These are phyloP conservation scores for Colletotrichum chlorophyti DNA, from an alignment of 2,329 filamentous ascomycete genomes.

Conservation along the genomic window DNA sequence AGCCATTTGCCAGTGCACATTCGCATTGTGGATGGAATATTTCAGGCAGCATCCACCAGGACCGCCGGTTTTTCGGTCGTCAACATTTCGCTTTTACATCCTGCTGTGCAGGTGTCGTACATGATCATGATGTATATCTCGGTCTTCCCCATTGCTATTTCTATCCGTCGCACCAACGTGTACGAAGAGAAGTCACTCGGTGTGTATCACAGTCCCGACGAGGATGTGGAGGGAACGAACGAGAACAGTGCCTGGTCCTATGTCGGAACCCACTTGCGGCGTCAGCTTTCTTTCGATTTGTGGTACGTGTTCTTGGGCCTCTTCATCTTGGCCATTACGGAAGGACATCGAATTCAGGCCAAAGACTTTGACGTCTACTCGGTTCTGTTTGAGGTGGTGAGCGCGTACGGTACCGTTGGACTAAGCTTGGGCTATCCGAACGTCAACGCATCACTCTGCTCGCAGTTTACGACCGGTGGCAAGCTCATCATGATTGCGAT, in stretches of 20 bases:
- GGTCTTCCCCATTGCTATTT: conserved; percentile 95
- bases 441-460: conserved; percentile 81
- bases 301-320: conserved; percentile 96
- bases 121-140: conserved; percentile 99
- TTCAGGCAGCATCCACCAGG: conserved; percentile 87
- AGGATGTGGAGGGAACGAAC: conserved; percentile 54
- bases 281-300: conserved; percentile 94
- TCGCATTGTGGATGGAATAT: conserved; percentile 84
- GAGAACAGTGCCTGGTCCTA: conserved; percentile 75
- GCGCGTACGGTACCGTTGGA: conserved; percentile 93
- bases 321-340: conserved; percentile 90
- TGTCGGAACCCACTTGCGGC: conserved; percentile 87
- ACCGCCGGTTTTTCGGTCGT: conserved; percentile 91
- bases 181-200: conserved; percentile 92
- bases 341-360: conserved; percentile 73
- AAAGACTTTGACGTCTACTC: conserved; percentile 72
- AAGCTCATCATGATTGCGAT: conserved; percentile 74
- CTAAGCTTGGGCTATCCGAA: conserved; percentile 82
- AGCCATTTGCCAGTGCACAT: conserved; percentile 73
- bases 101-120: conserved; percentile 92
- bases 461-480: conserved; percentile 78
- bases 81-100: conserved; percentile 79
- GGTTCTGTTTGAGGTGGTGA: conserved; percentile 84
- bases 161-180: conserved; percentile 90
- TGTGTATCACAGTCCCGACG: conserved; percentile 65